A percentile compares a stretch with the other conserved stretches of the same genome.
Conservation (phyloP, 139 green algal genomes). For the Monoraphidium neglectum region DNA sequence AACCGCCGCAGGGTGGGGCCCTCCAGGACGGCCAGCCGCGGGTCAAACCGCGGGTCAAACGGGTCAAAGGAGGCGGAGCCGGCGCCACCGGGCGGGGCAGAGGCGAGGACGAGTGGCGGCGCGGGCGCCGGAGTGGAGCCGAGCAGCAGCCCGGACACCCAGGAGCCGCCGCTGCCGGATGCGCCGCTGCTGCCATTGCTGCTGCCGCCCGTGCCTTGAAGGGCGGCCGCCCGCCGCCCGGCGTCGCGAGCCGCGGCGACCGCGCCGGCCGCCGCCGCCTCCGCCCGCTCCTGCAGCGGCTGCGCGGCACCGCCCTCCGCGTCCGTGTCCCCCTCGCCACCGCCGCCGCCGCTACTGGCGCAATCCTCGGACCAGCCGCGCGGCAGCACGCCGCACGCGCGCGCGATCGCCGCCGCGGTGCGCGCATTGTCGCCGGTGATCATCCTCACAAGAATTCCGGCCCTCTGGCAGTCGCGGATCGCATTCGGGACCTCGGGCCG, state of each 20-base stretch:
- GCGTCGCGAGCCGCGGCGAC: slow-evolving; percentile 7
- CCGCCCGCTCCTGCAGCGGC: slow-evolving; percentile 1
- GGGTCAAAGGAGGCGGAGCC: not conserved
- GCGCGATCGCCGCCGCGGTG: slow-evolving; percentile 88
- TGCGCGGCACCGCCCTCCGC: no score
- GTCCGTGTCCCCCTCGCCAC: not conserved
- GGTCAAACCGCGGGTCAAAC: not conserved
- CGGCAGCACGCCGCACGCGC: slow-evolving; percentile 83
- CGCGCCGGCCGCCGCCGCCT: slow-evolving; percentile 26
- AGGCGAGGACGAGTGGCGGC: no score
- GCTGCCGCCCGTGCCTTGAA: no score
- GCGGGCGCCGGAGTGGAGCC: not conserved
- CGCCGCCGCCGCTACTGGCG: not conserved
- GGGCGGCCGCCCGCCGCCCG: no score
- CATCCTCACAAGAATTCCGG: slow-evolving; percentile 95
- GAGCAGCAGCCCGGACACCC: not conserved
- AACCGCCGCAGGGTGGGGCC: slow-evolving; percentile 59
- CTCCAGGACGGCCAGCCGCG: slow-evolving; percentile 57
- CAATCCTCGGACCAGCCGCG: not conserved
- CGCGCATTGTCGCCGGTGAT: slow-evolving; percentile 93
- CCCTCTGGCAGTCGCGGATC: slow-evolving; percentile 74
- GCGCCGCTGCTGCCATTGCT: slow-evolving; percentile 4
- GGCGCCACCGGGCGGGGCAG: not conserved
- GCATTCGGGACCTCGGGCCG: slow-evolving; percentile 72
- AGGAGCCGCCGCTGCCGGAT: not conserved